Base-by-base conservation (phyloP, 2,329 filamentous ascomycete species). In the Calonectria pauciramosa region DNA sequence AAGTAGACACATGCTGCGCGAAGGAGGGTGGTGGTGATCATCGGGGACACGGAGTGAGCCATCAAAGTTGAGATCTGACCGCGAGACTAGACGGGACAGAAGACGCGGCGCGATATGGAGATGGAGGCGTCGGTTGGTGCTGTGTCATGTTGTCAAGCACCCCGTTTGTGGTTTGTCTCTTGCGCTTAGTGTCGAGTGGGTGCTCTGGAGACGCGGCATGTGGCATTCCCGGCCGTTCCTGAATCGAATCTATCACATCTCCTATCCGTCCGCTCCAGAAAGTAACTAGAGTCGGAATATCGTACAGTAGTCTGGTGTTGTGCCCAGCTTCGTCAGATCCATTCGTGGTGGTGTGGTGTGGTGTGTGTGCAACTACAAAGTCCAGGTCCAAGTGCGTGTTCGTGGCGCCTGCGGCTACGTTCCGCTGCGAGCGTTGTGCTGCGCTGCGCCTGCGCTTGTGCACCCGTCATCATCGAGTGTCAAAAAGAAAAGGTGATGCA, bases 221-320 rank as follows among this genome's bases (percentile, higher is more conserved):
- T 47, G 60, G 38, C 60, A 47, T 60, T 60, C 38, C 60, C 60
- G 60, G 38, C 60, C 38, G 60, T 65, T 44, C 60, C 60, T 65
- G 60, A 65, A 65, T 65, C 60, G 26, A 65, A 65, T 65, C 60
- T 65, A 65, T 65, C 60, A 65, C 28, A 65, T 65, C 60, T 65
- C 38, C 36, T 65, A 44, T 65, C 60, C 36, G 36, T 38, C 60
- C 60, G 41, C 60, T 65, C 60, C 28, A 49, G 28, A 47, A 47
- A 28, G 26, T 65, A 44, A 49, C 60, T 65, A 65, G 44, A 47
- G 60, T 65, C 38, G 41, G 60, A 65, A 49, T 18, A 44, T 65
- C 60, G 38, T 65, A 65, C 60, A 65, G 60, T 65, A 65, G 60
- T 47, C 38, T 65, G 38, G 4, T 44, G 60, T 18, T 65, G 60